These are phyloP conservation scores for Colletotrichum sp. DNA, from an alignment of 2,329 filamentous ascomycete genomes.

Conservation along the genomic window DNA sequence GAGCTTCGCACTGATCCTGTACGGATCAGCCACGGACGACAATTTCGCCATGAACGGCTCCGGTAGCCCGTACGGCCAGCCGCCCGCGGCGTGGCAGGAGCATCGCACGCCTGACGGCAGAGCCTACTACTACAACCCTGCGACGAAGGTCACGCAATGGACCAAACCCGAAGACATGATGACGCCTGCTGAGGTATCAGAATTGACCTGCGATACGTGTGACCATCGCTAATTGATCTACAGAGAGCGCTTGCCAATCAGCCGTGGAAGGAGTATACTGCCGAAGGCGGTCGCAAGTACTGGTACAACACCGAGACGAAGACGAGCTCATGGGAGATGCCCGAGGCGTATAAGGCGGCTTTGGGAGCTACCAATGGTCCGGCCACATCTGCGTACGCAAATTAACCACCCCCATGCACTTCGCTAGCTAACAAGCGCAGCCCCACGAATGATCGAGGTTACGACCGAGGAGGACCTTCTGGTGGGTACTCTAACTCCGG, in stretches of 20 bases:
- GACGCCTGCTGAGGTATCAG: slow-evolving; percentile 76
- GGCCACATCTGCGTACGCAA: slow-evolving; percentile 46
- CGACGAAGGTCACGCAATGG: slow-evolving; percentile 92
- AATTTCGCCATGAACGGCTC: slow-evolving; percentile 61
- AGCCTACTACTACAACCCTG: slow-evolving; percentile 87
- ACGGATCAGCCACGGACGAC: background rate
- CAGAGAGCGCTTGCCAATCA: slow-evolving; percentile 82
- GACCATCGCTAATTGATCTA: slow-evolving; percentile 23
- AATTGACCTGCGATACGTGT: slow-evolving; percentile 24
- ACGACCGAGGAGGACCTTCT: slow-evolving; percentile 38
- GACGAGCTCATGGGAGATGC: slow-evolving; percentile 94
- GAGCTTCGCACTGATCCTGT: background rate
- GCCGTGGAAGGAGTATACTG: slow-evolving; percentile 92
- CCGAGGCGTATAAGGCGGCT: slow-evolving; percentile 79
- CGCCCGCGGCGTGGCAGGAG: slow-evolving; percentile 73
- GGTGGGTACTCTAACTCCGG: slow-evolving; percentile 40
- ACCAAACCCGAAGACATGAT: slow-evolving; percentile 90
- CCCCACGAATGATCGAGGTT: slow-evolving; percentile 39
- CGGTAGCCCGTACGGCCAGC: slow-evolving; percentile 52
- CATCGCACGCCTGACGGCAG: slow-evolving; percentile 82
- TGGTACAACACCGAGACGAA: slow-evolving; percentile 95
- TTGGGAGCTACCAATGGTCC: slow-evolving; percentile 62
- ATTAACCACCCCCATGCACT: background rate
- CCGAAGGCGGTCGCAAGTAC: slow-evolving; percentile 87
- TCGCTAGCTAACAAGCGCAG: slow-evolving; percentile 25